Conservation (phyloP, 2,329 filamentous ascomycete genomes). For the Pseudopithomyces maydicus region DNA sequence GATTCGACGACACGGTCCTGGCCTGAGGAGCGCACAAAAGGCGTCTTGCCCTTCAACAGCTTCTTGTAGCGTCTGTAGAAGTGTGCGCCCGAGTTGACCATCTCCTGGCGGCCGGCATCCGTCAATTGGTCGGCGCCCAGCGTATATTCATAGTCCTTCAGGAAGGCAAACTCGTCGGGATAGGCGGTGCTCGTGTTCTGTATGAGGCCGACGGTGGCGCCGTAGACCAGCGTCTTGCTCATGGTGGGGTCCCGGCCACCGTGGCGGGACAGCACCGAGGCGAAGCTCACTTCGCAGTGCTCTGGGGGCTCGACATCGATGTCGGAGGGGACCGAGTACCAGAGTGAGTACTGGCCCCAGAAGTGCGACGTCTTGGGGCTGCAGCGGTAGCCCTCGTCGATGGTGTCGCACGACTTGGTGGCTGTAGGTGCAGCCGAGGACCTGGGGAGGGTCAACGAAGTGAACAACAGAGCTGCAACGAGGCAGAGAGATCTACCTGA, state of each 20-base stretch:
- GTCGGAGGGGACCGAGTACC: conserved; percentile 73
- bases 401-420: conserved; percentile 56
- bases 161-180: conserved; percentile 68
- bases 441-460: conserved; percentile 24
- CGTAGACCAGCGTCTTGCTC: conserved; percentile 69
- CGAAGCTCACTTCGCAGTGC: conserved; percentile 78
- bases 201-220: conserved; percentile 67
- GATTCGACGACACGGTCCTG: conserved; percentile 75
- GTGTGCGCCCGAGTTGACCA: conserved; percentile 74
- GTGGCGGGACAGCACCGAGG: conserved; percentile 80
- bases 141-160: conserved; percentile 72
- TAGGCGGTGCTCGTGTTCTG: conserved; percentile 63
- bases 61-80: conserved; percentile 75
- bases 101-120: conserved; percentile 68
- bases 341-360: conserved; percentile 91
- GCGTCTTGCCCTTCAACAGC: conserved; percentile 63
- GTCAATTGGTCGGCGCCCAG: conserved; percentile 74
- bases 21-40: conserved; percentile 74
- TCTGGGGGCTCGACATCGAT: conserved; percentile 65
- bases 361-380: conserved; percentile 64
- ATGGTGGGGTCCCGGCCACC: conserved; percentile 81
- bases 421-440: conserved; percentile 13
- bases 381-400: conserved; percentile 67
- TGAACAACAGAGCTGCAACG: conserved; percentile 5
- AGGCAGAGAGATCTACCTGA: conserved; percentile 23